Percentiles rank a stretch among this genome's conserved stretches.
These are phyloP conservation scores for Luzula sylvatica DNA, from an alignment of 176 grass and related monocot genomes.

Conservation along the genomic window DNA sequence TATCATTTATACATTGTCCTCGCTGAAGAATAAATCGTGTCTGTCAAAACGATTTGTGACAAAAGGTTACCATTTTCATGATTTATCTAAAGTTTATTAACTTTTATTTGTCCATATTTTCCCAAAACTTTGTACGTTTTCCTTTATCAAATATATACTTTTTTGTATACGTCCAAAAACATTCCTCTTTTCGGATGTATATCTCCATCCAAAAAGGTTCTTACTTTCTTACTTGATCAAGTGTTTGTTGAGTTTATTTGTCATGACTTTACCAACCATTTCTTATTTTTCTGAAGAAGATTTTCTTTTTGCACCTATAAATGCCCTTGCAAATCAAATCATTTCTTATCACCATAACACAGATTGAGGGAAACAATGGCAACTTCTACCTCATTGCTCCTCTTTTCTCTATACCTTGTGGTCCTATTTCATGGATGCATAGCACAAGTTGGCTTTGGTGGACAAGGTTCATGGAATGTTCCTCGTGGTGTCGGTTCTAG, in stretches of 20 bases:
- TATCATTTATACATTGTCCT: too few relatives aligned
- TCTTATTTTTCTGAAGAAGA: not conserved
- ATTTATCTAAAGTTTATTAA: not conserved
- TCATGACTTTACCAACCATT: conserved; percentile 2
- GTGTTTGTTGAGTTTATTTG: conserved; percentile 5
- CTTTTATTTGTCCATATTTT: conserved; percentile 1
- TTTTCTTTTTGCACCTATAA: too few relatives aligned
- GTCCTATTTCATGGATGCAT: too few relatives aligned
- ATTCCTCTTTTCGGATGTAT: not conserved
- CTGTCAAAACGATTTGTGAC: too few relatives aligned
- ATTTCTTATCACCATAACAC: conserved; percentile 6
- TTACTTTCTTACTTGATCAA: too few relatives aligned
- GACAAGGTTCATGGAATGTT: too few relatives aligned
- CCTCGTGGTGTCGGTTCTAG: not conserved
- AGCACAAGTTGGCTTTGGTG: too few relatives aligned
- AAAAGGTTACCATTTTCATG: too few relatives aligned
- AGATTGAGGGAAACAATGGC: conserved; percentile 18
- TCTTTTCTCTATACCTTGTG: not conserved
- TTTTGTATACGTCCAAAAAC: not conserved
- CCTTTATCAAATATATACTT: too few relatives aligned
- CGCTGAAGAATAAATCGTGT: too few relatives aligned
- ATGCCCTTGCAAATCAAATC: not conserved
- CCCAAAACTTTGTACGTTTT: too few relatives aligned
- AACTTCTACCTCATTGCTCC: not conserved
- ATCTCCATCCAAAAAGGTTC: too few relatives aligned